Conservation (phyloP, 1,284 basidiomycete genomes). For the Xerocomus tenax region DNA sequence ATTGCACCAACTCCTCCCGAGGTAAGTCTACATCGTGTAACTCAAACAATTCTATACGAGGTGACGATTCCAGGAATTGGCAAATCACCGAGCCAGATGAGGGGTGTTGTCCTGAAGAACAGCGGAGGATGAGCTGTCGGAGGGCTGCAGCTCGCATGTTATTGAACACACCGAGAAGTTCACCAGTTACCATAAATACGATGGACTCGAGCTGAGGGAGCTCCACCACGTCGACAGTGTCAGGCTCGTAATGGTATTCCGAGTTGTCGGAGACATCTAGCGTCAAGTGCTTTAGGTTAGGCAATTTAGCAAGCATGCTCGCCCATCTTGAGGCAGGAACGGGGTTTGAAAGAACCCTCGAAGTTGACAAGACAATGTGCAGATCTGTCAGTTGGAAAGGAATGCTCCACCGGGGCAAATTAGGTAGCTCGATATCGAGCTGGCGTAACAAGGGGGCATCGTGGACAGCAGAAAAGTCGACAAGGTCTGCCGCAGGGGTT, state of each 20-base stretch:
- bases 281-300: constrained; percentile 34
- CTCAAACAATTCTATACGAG: constrained; percentile 44
- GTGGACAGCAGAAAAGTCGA: constrained; percentile 22
- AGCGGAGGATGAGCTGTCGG: constrained; percentile 39
- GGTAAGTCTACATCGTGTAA: constrained; percentile 49
- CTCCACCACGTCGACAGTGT: constrained; percentile 26
- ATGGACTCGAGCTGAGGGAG: constrained; percentile 37
- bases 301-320: constrained; percentile 30
- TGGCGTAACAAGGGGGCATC: constrained; percentile 18
- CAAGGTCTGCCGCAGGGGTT: constrained; percentile 10
- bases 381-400: constrained; percentile 19
- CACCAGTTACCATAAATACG: constrained; percentile 36
- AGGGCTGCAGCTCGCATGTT: constrained; percentile 41
- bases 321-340: constrained; percentile 25
- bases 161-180: constrained; percentile 38
- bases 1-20: constrained; percentile 35
- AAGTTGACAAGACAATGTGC: constrained; percentile 16
- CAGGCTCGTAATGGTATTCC: constrained; percentile 31
- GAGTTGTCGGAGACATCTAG: constrained; percentile 35
- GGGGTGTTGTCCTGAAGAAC: constrained; percentile 18
- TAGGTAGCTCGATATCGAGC: constrained; percentile 21
- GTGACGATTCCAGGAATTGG: constrained; percentile 38
- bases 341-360: not conserved
- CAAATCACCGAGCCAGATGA: constrained; percentile 34
- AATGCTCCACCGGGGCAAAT: constrained; percentile 22